Percentiles rank a stretch among this genome's conserved stretches.
These are phyloP conservation scores for Clavariopsis aquatica DNA, from an alignment of 495 filamentous ascomycete genomes.

Conservation along the genomic window DNA sequence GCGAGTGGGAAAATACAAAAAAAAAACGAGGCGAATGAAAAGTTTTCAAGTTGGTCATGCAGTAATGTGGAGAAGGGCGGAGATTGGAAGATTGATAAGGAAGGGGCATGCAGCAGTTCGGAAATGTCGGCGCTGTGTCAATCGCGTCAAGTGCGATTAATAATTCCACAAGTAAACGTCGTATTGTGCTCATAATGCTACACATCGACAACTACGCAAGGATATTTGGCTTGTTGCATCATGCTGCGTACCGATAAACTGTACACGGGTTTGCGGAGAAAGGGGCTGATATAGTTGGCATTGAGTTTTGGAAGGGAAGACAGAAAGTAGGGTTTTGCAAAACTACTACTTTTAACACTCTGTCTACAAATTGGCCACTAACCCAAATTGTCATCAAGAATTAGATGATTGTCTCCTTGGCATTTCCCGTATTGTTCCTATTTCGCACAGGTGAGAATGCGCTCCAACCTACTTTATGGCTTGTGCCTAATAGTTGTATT, in stretches of 20 bases:
- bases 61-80: not conserved
- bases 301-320: too few species aligned
- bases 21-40: not conserved
- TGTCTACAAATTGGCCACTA: too few species aligned
- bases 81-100: slow-evolving; percentile 4
- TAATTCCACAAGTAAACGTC: slow-evolving; percentile 3
- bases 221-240: not conserved
- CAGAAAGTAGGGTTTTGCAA: too few species aligned
- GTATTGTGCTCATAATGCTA: not conserved
- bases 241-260: too few species aligned
- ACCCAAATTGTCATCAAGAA: too few species aligned
- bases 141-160: slow-evolving; percentile 5
- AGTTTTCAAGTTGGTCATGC: not conserved
- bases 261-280: too few species aligned
- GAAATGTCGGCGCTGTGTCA: not conserved
- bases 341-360: too few species aligned
- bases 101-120: slow-evolving; percentile 12
- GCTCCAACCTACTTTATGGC: not conserved
- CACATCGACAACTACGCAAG: not conserved
- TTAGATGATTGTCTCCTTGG: too few species aligned
- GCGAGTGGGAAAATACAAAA: not conserved
- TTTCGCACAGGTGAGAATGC: not conserved
- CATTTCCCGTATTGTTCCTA: too few species aligned
- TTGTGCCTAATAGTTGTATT: not conserved
- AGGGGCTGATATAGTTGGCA: too few species aligned